These are phyloP conservation scores for Lichtheimia hyalospora DNA, from an alignment of 371 early-diverging fungal genomes.

Conservation along the genomic window DNA sequence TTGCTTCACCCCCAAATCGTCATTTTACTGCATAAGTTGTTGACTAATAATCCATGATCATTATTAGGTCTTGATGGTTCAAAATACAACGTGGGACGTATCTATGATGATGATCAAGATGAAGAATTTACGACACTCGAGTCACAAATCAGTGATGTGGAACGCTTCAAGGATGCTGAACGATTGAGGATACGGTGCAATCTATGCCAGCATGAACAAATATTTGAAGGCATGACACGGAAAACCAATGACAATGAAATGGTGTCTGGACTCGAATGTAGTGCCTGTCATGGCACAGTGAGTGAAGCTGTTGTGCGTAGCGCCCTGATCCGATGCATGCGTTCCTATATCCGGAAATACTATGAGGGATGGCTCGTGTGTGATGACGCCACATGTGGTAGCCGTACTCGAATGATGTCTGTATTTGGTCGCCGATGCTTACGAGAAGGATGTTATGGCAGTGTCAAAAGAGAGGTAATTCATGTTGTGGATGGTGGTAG, in stretches of 20 bases:
- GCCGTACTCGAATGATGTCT: conserved; percentile 64
- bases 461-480: conserved; percentile 61
- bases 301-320: conserved; percentile 40
- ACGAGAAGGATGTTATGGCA: conserved; percentile 67
- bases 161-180: conserved; percentile 79
- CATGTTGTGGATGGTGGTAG: not conserved
- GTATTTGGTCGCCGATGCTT: conserved; percentile 78
- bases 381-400: conserved; percentile 71
- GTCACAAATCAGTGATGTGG: conserved; percentile 80
- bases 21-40: not conserved
- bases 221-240: conserved; percentile 60
- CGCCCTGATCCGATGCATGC: conserved; percentile 68
- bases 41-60: conserved; percentile 3
- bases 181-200: conserved; percentile 62
- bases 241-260: conserved; percentile 5
- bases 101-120: conserved; percentile 36
- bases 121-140: conserved; percentile 74
- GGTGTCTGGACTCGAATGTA: conserved; percentile 54
- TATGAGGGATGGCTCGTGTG: conserved; percentile 75
- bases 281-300: conserved; percentile 55
- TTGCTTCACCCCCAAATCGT: no score
- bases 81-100: conserved; percentile 53
- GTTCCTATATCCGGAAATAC: conserved; percentile 67
- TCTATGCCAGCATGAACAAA: conserved; percentile 53
- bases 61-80: conserved; percentile 60